These are phyloP conservation scores for Candida endomychidarum DNA, from an alignment of 805 yeast species.

Conservation along the genomic window DNA sequence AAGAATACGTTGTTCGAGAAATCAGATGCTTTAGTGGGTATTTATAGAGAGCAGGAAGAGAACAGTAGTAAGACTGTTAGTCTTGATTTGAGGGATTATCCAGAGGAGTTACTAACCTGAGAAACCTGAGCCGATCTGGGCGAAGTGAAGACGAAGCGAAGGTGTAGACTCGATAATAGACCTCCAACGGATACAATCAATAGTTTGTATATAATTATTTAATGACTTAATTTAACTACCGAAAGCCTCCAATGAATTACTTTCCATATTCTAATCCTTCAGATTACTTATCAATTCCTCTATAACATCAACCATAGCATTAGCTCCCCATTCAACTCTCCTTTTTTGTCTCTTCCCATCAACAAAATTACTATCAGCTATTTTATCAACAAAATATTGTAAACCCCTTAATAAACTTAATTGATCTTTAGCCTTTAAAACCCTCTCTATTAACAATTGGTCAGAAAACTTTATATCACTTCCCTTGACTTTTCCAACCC, in stretches of 20 bases:
- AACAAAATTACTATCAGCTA: conserved; percentile 47
- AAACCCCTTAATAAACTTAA: conserved; percentile 62
- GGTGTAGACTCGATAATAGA: too few species aligned
- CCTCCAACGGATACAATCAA: too few species aligned
- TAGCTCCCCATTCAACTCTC: conserved; percentile 69
- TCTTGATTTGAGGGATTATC: conserved; percentile 65
- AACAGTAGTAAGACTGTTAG: conserved; percentile 75
- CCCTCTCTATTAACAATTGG: conserved; percentile 45
- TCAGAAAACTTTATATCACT: conserved; percentile 46
- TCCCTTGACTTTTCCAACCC: conserved; percentile 31
- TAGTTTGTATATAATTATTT: too few species aligned
- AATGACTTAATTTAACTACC: too few species aligned
- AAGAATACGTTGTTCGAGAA: conserved; percentile 84
- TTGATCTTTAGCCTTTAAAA: conserved; percentile 59
- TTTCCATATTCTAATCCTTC: too few species aligned
- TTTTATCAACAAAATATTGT: conserved; percentile 54
- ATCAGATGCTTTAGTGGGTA: conserved; percentile 90
- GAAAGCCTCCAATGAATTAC: too few species aligned
- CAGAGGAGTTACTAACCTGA: conserved; percentile 31
- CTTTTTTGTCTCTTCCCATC: conserved; percentile 53
- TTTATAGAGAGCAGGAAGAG: conserved; percentile 75
- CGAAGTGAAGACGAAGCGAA: too few species aligned
- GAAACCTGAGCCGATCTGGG: too few species aligned
- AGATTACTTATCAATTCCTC: conserved; percentile 18
- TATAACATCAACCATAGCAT: conserved; percentile 52